Percentiles rank a stretch among this genome's conserved stretches.
Evolutionary conservation across 1,139 yeast genomes (phyloP).

Genomic region (Blastobotrys capitulatus): DNA sequence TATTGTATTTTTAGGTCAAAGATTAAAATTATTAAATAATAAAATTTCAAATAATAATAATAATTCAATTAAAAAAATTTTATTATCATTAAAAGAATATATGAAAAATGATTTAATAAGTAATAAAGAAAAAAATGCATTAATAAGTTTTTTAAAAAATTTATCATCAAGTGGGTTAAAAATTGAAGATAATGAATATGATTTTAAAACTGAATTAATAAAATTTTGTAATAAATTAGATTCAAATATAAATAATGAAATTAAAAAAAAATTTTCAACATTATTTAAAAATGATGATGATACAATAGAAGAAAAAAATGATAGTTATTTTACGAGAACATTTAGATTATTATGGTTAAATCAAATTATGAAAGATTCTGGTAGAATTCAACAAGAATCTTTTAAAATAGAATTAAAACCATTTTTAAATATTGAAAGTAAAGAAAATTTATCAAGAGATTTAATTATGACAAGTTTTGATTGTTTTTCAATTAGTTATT

Average conservation of each 20-base stretch:
- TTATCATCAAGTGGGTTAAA: not conserved
- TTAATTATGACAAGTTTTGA: constrained; percentile 35
- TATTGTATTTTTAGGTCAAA: constrained; percentile 8
- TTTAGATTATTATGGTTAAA: constrained; percentile 33
- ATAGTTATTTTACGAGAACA: constrained; percentile 22
- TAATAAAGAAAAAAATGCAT: not conserved
- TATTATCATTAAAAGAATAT: constrained; percentile 11
- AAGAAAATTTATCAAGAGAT: constrained; percentile 27
- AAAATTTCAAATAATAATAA: not conserved
- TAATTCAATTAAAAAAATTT: not conserved
- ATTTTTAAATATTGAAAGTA: constrained; percentile 27
- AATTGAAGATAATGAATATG: not conserved
- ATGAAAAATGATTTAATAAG: constrained; percentile 1
- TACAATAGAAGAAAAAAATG: not conserved
- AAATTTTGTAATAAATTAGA: constrained; percentile 5
- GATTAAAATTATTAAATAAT: constrained; percentile 1
- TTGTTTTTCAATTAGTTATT: constrained; percentile 30
- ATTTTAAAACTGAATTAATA: constrained; percentile 4
- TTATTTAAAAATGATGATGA: not conserved
- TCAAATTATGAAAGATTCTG: constrained; percentile 24
- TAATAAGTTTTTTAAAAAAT: constrained; percentile 3
- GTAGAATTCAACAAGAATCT: constrained; percentile 23
- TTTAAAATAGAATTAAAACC: constrained; percentile 27
- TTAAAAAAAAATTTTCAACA: constrained; percentile 7
- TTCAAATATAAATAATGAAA: not conserved